Percentiles rank a stretch among this genome's conserved stretches.
These are phyloP conservation scores for Suhomyces terraborum DNA, from an alignment of 1,139 yeast genomes.

Conservation along the genomic window DNA sequence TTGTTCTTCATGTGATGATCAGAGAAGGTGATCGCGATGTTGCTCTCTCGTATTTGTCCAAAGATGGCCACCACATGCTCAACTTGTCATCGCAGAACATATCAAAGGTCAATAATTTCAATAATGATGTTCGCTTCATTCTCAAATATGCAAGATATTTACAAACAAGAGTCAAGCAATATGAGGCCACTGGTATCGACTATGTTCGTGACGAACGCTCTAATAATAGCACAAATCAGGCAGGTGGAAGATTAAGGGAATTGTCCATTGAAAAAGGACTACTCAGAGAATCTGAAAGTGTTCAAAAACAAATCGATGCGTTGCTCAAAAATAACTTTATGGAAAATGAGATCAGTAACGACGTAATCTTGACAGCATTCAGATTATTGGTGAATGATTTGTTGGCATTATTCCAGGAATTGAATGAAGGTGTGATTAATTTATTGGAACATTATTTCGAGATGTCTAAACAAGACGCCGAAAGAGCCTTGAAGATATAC, in stretches of 20 bases:
- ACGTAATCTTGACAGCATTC: constrained; percentile 80
- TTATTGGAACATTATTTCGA: constrained; percentile 92
- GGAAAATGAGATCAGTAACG: constrained; percentile 79
- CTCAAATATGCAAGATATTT: constrained; percentile 74
- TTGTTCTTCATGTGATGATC: constrained; percentile 87
- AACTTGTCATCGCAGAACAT: constrained; percentile 43
- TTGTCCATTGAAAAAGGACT: constrained; percentile 78
- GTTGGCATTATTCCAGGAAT: constrained; percentile 77
- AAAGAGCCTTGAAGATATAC: constrained; percentile 80
- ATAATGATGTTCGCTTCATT: constrained; percentile 62
- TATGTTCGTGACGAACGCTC: constrained; percentile 72
- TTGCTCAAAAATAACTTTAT: constrained; percentile 72
- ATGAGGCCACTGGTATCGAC: constrained; percentile 63
- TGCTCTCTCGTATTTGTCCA: constrained; percentile 64
- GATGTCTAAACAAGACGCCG: constrained; percentile 83
- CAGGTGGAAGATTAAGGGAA: constrained; percentile 66
- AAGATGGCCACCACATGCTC: constrained; percentile 57
- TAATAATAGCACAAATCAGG: constrained; percentile 46
- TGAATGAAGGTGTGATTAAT: constrained; percentile 94
- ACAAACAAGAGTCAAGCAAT: constrained; percentile 68
- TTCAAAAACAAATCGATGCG: constrained; percentile 77
- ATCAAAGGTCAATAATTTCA: constrained; percentile 35
- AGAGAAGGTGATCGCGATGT: constrained; percentile 84
- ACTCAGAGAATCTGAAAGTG: constrained; percentile 81
- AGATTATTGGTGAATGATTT: constrained; percentile 85